Evolutionary conservation across 2,329 filamentous ascomycete genomes (phyloP), one percentile per base, ranked within the genome.

Genomic region (Diaporthe velutina): DNA sequence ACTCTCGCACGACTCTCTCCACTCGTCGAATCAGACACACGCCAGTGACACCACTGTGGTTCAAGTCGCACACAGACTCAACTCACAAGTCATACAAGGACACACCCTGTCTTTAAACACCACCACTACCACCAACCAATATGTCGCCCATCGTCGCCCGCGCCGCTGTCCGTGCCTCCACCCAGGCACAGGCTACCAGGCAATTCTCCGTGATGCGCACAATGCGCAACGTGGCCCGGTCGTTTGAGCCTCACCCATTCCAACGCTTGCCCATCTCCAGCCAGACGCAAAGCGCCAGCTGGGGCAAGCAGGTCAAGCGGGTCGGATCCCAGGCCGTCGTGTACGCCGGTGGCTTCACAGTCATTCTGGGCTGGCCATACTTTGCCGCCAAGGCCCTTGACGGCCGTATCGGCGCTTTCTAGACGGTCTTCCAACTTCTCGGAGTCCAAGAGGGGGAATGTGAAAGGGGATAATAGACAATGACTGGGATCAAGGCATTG

Each of bases 321-420:
- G 77, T 82, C 28, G 79, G 68, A 50, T 77, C 76, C 54, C 79
- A 80, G 57, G 78, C 81, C 55, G 76, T 78, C 10, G 75, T 86
- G 84, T 86, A 84, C 80, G 76, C 85, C 76, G 83, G 84, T 2
- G 77, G 76, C 40, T 78, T 83, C 54, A 76, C 75, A 5, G 33
- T 80, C 12, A 77, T 85, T 57, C 81, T 86, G n/a, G 82, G 82
- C 70, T 86, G 85, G 85, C 85, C 85, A 1, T 75, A 77, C 15
- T 48, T 80, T 13, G 77, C 77, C 61, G 58, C 74, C 54, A n/a
- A 61, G 15, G 17, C 77, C 40, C 33, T 83, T 12, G 78, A 82
- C 75, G 81, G 81, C 40, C 79, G 76, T 77, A 76, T 83, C 12
- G 64, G 70, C 33, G 50, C 58, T 33, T 38, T 55, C 4, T 71